Evolutionary conservation across 169 alveolate species (phyloP).

Genomic region (Plasmodium sp.): DNA sequence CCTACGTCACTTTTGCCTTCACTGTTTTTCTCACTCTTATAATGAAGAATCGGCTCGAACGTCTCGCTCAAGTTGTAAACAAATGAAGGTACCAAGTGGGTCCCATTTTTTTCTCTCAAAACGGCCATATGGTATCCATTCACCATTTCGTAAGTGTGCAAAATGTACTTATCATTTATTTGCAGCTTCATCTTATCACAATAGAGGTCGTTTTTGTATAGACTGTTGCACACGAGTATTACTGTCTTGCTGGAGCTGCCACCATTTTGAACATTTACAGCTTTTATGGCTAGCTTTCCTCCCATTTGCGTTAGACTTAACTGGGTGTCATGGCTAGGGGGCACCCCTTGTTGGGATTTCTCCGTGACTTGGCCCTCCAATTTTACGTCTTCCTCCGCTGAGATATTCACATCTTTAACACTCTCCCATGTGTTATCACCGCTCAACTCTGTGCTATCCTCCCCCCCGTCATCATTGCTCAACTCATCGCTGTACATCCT

Average conservation of each 20-base stretch:
- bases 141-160: not conserved
- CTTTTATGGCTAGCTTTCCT: conserved; percentile 7
- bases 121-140: conserved; percentile 12
- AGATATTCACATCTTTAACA: not conserved
- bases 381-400: not conserved
- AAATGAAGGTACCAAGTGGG: not conserved
- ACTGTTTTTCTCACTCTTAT: not conserved
- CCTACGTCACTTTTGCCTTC: not conserved
- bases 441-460: not conserved
- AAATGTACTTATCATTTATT: not conserved
- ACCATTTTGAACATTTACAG: not conserved
- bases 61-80: conserved; percentile 2
- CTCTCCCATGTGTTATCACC: not conserved
- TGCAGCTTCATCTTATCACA: not conserved
- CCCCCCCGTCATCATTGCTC: not conserved
- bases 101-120: not conserved
- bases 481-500: not conserved
- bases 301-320: not conserved
- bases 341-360: not conserved
- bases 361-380: not conserved
- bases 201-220: conserved; percentile 6
- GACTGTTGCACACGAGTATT: not conserved
- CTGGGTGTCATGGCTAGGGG: not conserved
- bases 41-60: not conserved
- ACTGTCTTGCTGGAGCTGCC: not conserved